phyloP scores from a whole-genome alignment of 306 rosid species.

The Sicyos baderoa region DNA sequence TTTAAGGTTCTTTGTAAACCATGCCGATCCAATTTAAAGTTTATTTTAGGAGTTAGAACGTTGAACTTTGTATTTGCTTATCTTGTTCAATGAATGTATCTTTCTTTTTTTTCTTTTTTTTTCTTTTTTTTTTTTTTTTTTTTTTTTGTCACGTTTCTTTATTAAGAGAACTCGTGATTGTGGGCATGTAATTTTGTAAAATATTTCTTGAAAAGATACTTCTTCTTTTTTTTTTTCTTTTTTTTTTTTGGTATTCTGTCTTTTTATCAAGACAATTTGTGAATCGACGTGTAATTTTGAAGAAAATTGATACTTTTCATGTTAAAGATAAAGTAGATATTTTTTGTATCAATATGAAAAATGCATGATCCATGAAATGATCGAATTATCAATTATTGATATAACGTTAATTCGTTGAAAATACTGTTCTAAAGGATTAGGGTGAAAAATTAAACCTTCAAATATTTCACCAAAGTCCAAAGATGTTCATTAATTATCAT shows the following conservation, averaged over 20 bases:
- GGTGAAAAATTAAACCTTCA: background rate
- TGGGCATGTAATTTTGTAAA: background rate
- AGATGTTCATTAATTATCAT: too few relatives aligned
- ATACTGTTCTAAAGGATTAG: too few relatives aligned
- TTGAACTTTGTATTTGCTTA: background rate
- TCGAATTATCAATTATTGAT: too few relatives aligned
- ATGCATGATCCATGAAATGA: too few relatives aligned
- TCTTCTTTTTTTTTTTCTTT: too few relatives aligned
- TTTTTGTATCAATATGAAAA: too few relatives aligned
- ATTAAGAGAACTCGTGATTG: background rate
- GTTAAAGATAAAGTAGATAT: background rate
- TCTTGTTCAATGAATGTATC: background rate
- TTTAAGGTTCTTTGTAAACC: too few relatives aligned
- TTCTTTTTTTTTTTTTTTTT: background rate
- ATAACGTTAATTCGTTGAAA: too few relatives aligned
- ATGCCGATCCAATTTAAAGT: too few relatives aligned
- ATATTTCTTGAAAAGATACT: too few relatives aligned
- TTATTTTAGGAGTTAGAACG: background rate
- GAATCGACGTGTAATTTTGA: background rate
- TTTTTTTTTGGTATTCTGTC: background rate
- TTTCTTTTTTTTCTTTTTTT: background rate
- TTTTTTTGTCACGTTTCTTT: background rate
- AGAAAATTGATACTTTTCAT: background rate
- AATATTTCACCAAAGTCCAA: background rate
- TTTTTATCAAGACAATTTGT: background rate